Evolutionary conservation across 257 asterid species (phyloP).

Genomic region (Gardenia jasminoides): DNA sequence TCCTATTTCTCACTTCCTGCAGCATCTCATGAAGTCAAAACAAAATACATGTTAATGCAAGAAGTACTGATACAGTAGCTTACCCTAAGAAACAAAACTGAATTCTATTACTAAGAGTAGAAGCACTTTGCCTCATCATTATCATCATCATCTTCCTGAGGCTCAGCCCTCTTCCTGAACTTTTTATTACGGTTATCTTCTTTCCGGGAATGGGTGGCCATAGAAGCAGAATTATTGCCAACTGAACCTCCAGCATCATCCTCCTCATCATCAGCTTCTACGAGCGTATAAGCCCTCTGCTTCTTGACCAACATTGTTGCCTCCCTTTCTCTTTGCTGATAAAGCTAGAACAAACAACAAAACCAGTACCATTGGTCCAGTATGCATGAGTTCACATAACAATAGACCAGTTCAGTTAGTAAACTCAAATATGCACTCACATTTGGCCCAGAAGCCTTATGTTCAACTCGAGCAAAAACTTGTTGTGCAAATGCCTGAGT

Average conservation of each 20-base stretch:
- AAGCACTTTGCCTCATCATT: constrained; percentile 69
- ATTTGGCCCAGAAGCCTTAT: not conserved
- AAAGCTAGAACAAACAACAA: constrained; percentile 33
- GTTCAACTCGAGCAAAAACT: not conserved
- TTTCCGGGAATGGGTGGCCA: not conserved
- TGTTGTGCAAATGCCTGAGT: not conserved
- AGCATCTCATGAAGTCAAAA: constrained; percentile 34
- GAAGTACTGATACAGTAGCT: constrained; percentile 23
- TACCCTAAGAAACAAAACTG: constrained; percentile 8
- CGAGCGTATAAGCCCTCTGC: not conserved
- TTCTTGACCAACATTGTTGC: not conserved
- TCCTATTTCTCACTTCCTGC: constrained; percentile 42
- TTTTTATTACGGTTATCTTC: not conserved
- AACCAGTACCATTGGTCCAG: constrained; percentile 6
- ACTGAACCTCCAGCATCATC: constrained; percentile 21
- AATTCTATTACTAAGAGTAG: constrained; percentile 31
- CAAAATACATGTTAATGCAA: constrained; percentile 24
- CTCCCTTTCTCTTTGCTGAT: not conserved
- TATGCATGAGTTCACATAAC: constrained; percentile 16
- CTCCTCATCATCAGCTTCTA: not conserved
- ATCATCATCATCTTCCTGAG: constrained; percentile 17
- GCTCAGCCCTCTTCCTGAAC: not conserved
- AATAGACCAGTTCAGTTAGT: not conserved
- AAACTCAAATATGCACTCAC: not conserved
- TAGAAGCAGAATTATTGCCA: not conserved